Percentiles rank a stretch among this genome's conserved stretches.
Conservation (phyloP, 345 rosid species). For the Raphanus raphanistrum region DNA sequence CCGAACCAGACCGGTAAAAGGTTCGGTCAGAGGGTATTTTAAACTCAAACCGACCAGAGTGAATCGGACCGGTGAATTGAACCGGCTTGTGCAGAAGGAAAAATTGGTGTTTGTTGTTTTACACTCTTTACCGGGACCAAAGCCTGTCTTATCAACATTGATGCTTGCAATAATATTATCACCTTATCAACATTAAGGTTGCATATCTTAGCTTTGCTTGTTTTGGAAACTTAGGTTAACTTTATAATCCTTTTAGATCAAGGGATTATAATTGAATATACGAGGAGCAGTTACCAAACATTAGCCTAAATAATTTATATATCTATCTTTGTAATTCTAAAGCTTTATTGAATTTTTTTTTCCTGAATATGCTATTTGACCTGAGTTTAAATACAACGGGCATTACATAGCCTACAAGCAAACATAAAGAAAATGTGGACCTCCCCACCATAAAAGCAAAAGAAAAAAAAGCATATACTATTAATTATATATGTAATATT, state of each 20-base stretch:
- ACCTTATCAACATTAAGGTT: too few species aligned
- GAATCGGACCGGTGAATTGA: background rate
- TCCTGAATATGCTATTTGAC: constrained; percentile 30
- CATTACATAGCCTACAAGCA: constrained; percentile 37
- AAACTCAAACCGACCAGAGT: background rate
- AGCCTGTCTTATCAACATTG: too few species aligned
- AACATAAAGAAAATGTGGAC: constrained; percentile 28
- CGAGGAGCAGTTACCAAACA: background rate
- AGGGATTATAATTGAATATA: background rate
- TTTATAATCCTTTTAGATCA: background rate
- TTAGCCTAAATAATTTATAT: background rate
- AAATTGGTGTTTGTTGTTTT: too few species aligned
- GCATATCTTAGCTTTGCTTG: background rate
- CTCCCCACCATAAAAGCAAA: constrained; percentile 33
- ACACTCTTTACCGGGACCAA: background rate
- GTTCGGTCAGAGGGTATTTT: too few species aligned
- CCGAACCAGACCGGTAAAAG: too few species aligned
- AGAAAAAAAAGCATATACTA: constrained; percentile 14
- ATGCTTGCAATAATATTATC: too few species aligned
- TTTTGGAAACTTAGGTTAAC: background rate
- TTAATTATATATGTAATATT: background rate
- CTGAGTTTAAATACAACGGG: constrained; percentile 31
- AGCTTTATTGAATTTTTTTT: background rate
- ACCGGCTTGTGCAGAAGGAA: background rate
- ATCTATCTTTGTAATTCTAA: constrained; percentile 7